Percentiles rank a stretch among this genome's conserved stretches.
phyloP scores from a whole-genome alignment of 306 rosid genomes.

The Gleditsia sinensis region DNA sequence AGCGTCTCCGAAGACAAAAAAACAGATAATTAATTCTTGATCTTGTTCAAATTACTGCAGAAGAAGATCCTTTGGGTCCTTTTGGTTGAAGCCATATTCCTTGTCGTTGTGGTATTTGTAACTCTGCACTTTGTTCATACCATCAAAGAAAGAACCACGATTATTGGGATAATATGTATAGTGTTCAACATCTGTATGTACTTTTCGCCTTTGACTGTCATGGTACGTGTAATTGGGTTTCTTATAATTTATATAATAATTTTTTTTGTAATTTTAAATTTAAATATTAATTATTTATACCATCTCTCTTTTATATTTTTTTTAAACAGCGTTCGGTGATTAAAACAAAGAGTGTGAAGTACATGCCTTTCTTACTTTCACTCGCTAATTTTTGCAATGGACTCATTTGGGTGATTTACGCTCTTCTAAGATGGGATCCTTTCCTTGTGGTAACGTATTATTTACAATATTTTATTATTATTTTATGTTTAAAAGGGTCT shows the following conservation, averaged over 20 bases:
- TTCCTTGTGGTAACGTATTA: conserved; percentile 55
- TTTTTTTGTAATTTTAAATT: not conserved
- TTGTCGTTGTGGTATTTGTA: conserved; percentile 23
- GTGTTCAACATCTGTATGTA: conserved; percentile 75
- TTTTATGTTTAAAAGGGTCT: not conserved
- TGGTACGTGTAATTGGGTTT: conserved; percentile 48
- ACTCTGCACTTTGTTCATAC: conserved; percentile 35
- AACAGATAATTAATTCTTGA: no score
- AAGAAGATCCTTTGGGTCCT: conserved; percentile 44
- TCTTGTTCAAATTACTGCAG: no score
- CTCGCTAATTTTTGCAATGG: conserved; percentile 65
- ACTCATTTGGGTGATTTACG: conserved; percentile 54
- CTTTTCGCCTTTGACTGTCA: conserved; percentile 80
- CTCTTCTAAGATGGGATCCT: conserved; percentile 66
- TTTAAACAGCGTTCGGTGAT: conserved; percentile 59
- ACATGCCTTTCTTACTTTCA: conserved; percentile 84
- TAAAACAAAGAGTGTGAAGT: conserved; percentile 77
- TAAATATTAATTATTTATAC: not conserved
- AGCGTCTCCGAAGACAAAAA: no score
- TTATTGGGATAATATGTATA: conserved; percentile 60
- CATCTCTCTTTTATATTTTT: not conserved
- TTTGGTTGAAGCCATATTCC: conserved; percentile 43
- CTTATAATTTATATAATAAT: not conserved
- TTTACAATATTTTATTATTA: not conserved
- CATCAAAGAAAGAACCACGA: conserved; percentile 30